Evolutionary conservation across 495 filamentous ascomycete genomes (phyloP), one percentile per base, ranked within the genome.

Genomic region (Acidomyces sp.): DNA sequence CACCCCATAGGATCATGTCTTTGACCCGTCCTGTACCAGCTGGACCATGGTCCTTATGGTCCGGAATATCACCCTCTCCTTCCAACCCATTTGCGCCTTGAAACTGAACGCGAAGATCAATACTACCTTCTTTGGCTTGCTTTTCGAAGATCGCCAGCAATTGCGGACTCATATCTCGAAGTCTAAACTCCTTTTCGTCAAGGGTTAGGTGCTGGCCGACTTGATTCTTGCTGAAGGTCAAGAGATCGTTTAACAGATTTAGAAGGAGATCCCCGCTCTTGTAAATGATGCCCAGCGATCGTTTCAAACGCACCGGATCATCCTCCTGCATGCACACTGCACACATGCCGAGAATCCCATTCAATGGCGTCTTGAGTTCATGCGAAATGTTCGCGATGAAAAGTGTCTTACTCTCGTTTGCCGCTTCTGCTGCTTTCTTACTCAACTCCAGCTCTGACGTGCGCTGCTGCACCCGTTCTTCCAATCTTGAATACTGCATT

Each of bases 381-480:
- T 95, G 87, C 3, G 85, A 92, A 20, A 95, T 93, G 50, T 95
- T 95, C 21, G 87, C 87, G 46, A 95, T 88, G 59, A 95, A 95
- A 18, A 93, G 60, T 5, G 87, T 93, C 62, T 95, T 93, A 64
- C 83, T 90, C 58, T 93, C 82, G 51, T 93, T 93, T 6, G 87
- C 87, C 11, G 82, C 77, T 54, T 93, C 87, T 4, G 87, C 87
- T 2, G 85, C 82, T 61, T 85, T 78, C 58, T 93, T 93, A 52
- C 82, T 85, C 38, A 82, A 74, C 58, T 93, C 85, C 2, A 92
- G 69, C 55, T 93, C 82, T 16, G 69, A 69, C 16, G 87, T 95
- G 28, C 86, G 72, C 59, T 88, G 77, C 0, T 69, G 70, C 11
- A 93, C 86, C 36, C 86, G 78, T 37, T 90, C 79, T 52, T 93